These are phyloP conservation scores for Taxillus chinensis DNA, from an alignment of 164 flowering plant species.

Conservation along the genomic window DNA sequence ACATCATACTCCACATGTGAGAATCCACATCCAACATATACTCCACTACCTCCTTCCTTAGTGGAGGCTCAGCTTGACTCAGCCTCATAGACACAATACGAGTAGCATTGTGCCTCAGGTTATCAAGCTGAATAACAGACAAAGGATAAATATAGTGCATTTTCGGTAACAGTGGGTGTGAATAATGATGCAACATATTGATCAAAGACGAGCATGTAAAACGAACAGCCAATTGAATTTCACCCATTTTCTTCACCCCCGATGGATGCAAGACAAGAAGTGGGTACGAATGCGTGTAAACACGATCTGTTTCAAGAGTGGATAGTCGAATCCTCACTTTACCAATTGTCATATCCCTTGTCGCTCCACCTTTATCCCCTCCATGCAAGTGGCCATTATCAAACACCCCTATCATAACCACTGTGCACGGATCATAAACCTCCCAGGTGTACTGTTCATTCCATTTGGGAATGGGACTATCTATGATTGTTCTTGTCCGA, in stretches of 20 bases:
- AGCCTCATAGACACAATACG: constrained; percentile 68
- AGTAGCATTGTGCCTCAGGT: constrained; percentile 80
- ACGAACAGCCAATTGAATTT: constrained; percentile 72
- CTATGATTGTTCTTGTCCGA: constrained; percentile 67
- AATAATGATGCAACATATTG: constrained; percentile 69
- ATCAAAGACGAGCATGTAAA: constrained; percentile 64
- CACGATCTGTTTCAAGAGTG: constrained; percentile 60
- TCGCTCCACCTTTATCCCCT: constrained; percentile 35
- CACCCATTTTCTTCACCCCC: constrained; percentile 86
- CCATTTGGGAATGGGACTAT: constrained; percentile 55
- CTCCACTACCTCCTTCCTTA: constrained; percentile 71
- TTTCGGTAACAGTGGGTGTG: constrained; percentile 67
- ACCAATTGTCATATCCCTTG: constrained; percentile 67
- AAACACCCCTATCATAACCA: constrained; percentile 63
- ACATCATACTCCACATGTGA: constrained; percentile 86
- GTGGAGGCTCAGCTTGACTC: constrained; percentile 72
- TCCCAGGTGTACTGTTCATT: constrained; percentile 86
- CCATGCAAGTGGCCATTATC: constrained; percentile 64
- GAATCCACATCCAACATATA: constrained; percentile 76
- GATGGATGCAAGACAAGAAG: constrained; percentile 52
- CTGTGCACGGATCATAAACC: constrained; percentile 75
- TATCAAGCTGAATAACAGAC: constrained; percentile 61
- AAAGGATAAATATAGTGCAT: constrained; percentile 76
- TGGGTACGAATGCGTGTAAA: constrained; percentile 64
- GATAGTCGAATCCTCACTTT: constrained; percentile 77